Evolutionary conservation across 1,284 basidiomycete genomes (phyloP).

Genomic region (Cryptococcus sp.): DNA sequence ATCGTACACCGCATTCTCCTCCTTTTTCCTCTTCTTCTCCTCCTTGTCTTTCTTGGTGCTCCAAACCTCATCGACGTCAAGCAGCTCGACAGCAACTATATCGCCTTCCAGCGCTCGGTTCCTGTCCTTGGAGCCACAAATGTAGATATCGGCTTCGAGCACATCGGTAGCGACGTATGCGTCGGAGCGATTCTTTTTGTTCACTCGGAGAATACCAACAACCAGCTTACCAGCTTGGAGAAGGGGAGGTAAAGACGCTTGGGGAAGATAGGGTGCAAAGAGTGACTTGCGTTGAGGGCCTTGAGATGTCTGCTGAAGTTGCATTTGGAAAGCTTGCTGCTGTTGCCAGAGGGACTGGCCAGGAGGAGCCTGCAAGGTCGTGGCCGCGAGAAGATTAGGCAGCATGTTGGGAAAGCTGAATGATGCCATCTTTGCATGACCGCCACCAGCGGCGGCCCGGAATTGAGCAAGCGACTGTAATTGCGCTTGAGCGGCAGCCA

Average conservation of each 20-base stretch:
- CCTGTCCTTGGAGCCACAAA: constrained; percentile 96
- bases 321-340: constrained; percentile 73
- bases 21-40: constrained; percentile 99
- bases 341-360: constrained; percentile 70
- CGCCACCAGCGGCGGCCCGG: constrained; percentile 89
- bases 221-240: constrained; percentile 98
- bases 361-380: constrained; percentile 67
- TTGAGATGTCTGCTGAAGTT: constrained; percentile 78
- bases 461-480: constrained; percentile 95
- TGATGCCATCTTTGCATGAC: constrained; percentile 94
- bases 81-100: constrained; percentile 95
- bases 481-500: constrained; percentile 88
- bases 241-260: constrained; percentile 93
- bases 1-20: constrained; percentile 88
- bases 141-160: constrained; percentile 97
- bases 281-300: constrained; percentile 96
- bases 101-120: constrained; percentile 98
- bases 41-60: constrained; percentile 99
- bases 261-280: constrained; percentile 97
- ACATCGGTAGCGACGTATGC: constrained; percentile 99
- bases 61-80: constrained; percentile 99
- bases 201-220: constrained; percentile 94
- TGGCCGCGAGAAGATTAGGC: constrained; percentile 91
- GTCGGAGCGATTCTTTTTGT: constrained; percentile 98
- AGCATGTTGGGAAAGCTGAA: constrained; percentile 97